Percentiles rank a stretch among this genome's conserved stretches.
phyloP scores from a whole-genome alignment of 2,329 filamentous ascomycete species.

The Harringtonia aguacate region DNA sequence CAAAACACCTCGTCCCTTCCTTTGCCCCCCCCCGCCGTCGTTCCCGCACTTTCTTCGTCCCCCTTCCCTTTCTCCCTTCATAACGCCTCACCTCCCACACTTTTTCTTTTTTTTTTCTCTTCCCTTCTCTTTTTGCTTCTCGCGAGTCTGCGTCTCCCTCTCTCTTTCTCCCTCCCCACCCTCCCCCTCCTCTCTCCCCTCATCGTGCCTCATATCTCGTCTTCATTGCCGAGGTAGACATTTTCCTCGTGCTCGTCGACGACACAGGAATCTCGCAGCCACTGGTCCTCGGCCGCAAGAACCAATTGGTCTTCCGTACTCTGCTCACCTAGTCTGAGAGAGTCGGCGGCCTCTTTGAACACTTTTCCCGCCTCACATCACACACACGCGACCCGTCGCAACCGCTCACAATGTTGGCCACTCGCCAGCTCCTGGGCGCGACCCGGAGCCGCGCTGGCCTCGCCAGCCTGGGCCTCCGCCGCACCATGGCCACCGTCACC shows the following conservation, averaged over 20 bases:
- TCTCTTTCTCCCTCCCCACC: not conserved
- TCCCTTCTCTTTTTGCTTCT: slow-evolving; percentile 4
- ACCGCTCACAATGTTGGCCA: slow-evolving; percentile 48
- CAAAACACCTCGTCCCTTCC: slow-evolving; percentile 19
- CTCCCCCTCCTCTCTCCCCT: not conserved
- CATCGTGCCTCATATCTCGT: not conserved
- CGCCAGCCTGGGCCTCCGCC: slow-evolving; percentile 51
- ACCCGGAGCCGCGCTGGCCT: slow-evolving; percentile 49
- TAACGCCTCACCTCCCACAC: slow-evolving; percentile 7
- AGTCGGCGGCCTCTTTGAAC: not conserved
- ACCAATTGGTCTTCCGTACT: slow-evolving; percentile 1
- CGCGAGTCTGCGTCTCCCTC: not conserved
- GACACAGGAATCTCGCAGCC: not conserved
- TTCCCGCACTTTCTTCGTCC: slow-evolving; percentile 7
- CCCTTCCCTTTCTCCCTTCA: slow-evolving; percentile 7
- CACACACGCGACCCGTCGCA: slow-evolving; percentile 15
- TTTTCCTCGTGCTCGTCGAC: not conserved
- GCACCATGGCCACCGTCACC: slow-evolving; percentile 71
- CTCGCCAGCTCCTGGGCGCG: slow-evolving; percentile 59
- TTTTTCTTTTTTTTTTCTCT: slow-evolving; percentile 1
- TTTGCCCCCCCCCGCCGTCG: slow-evolving; percentile 3
- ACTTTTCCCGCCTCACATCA: not conserved
- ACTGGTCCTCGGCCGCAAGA: not conserved
- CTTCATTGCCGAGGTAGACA: not conserved
- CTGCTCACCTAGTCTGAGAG: not conserved